Evolutionary conservation across 2,329 filamentous ascomycete species (phyloP).

Genomic region (Venturia effusa): DNA sequence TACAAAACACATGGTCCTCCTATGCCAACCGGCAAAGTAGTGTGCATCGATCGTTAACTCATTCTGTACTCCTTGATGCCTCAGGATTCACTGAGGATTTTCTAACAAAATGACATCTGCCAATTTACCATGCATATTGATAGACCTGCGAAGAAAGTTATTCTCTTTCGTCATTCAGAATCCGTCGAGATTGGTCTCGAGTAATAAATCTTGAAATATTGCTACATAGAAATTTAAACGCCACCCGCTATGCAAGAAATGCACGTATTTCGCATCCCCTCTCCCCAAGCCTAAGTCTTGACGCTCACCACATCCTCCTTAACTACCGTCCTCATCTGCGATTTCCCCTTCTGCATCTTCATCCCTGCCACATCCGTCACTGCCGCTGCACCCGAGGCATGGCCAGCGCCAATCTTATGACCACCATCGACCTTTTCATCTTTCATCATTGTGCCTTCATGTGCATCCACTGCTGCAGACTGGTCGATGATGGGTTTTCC

Average conservation of each 20-base stretch:
- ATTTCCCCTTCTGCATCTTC: not conserved
- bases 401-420: not conserved
- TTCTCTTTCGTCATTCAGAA: too few species aligned
- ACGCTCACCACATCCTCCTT: not conserved
- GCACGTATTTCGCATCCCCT: not conserved
- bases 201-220: not conserved
- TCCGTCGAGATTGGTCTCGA: too few species aligned
- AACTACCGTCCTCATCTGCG: not conserved
- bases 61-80: too few species aligned
- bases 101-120: too few species aligned
- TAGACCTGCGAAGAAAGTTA: too few species aligned
- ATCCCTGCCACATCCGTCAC: not conserved
- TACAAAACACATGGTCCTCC: too few species aligned
- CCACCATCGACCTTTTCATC: not conserved
- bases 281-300: not conserved
- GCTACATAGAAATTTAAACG: not conserved
- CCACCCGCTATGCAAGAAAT: slow-evolving; percentile 1
- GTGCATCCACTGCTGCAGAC: not conserved
- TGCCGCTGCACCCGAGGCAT: not conserved
- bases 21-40: too few species aligned
- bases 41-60: too few species aligned
- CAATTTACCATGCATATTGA: too few species aligned
- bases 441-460: not conserved
- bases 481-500: not conserved
- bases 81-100: too few species aligned